These are phyloP conservation scores for Powellomyces hirtus DNA, from an alignment of 192 early-diverging fungal species.

Conservation along the genomic window DNA sequence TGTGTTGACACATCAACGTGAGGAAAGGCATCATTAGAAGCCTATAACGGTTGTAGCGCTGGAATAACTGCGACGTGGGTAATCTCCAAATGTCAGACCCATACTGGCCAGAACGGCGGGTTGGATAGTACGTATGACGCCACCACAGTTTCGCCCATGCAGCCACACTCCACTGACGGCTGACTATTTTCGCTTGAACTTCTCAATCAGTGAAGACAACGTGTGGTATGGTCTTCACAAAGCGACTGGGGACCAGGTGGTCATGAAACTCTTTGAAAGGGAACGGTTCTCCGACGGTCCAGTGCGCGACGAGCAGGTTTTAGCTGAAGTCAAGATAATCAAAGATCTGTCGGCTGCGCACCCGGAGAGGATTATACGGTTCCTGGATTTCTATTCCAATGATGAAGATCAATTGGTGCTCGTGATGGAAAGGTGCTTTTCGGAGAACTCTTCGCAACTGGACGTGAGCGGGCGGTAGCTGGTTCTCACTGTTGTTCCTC, in stretches of 20 bases:
- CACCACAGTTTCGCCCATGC: too few relatives aligned
- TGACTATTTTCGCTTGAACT: too few relatives aligned
- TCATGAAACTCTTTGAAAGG: conserved; percentile 30
- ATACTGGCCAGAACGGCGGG: too few relatives aligned
- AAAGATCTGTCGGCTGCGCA: conserved; percentile 20
- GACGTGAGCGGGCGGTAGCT: neutral
- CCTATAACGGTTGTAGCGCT: too few relatives aligned
- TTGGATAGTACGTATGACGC: too few relatives aligned
- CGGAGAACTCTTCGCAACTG: neutral
- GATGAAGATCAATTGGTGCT: conserved; percentile 32
- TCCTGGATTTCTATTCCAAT: conserved; percentile 29
- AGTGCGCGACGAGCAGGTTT: conserved; percentile 2
- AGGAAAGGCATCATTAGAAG: too few relatives aligned
- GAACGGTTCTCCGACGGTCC: conserved; percentile 18
- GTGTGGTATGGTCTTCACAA: conserved; percentile 28
- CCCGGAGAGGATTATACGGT: conserved; percentile 21
- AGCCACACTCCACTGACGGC: too few relatives aligned
- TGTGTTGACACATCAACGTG: too few relatives aligned
- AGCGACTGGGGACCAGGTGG: conserved; percentile 20
- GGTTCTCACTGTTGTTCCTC: neutral
- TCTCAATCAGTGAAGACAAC: conserved; percentile 32
- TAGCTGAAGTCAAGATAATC: conserved; percentile 24
- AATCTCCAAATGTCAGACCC: too few relatives aligned
- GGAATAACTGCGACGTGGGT: too few relatives aligned
- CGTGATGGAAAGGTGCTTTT: conserved; percentile 29